Conservation (phyloP, 2,329 filamentous ascomycete species). For the Diplocarpon rosae region DNA sequence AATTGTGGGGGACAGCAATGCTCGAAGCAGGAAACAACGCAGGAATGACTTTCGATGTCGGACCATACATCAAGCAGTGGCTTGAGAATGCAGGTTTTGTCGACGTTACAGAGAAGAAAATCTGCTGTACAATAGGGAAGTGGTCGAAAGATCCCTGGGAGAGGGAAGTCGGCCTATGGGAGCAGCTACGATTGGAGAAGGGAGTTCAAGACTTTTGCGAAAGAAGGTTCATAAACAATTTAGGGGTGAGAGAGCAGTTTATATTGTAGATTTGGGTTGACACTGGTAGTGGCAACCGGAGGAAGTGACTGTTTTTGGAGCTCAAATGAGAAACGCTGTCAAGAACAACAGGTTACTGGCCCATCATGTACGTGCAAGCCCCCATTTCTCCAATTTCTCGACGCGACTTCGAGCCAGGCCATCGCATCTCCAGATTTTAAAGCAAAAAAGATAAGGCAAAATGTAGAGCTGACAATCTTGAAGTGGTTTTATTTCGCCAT, state of each 20-base stretch:
- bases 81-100: conserved; percentile 31
- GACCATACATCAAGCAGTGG: conserved; percentile 21
- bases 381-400: too few relatives aligned
- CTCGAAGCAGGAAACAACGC: conserved; percentile 11
- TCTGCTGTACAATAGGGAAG: conserved; percentile 34
- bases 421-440: too few relatives aligned
- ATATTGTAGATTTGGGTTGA: background rate
- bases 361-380: background rate
- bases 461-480: too few relatives aligned
- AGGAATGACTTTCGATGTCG: conserved; percentile 13
- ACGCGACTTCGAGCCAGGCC: too few relatives aligned
- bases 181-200: conserved; percentile 10
- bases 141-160: conserved; percentile 34
- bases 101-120: conserved; percentile 30
- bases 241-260: conserved; percentile 2
- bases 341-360: conserved; percentile 10
- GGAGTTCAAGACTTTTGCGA: conserved; percentile 12
- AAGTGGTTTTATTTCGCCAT: conserved; percentile 6
- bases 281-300: conserved; percentile 8
- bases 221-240: conserved; percentile 11
- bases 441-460: too few relatives aligned
- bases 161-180: conserved; percentile 10
- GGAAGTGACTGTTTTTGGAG: conserved; percentile 10
- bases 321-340: conserved; percentile 9
- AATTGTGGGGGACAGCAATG: conserved; percentile 11